These are phyloP conservation scores for Boletus semigastroideus DNA, from an alignment of 1,284 basidiomycete species.

Conservation along the genomic window DNA sequence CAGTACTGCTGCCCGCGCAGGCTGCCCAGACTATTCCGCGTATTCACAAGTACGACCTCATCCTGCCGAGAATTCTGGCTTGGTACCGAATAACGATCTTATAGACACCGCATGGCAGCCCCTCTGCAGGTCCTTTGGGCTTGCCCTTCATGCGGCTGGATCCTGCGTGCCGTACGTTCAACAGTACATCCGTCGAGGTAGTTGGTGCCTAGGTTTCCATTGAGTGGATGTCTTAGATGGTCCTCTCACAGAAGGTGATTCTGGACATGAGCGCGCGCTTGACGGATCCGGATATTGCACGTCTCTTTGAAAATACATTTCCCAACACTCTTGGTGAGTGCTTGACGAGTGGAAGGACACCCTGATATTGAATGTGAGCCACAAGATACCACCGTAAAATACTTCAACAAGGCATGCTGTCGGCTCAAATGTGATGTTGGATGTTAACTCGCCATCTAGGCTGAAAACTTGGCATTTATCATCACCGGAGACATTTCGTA, in stretches of 20 bases:
- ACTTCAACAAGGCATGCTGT: slow-evolving; percentile 54
- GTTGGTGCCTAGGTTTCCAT: slow-evolving; percentile 4
- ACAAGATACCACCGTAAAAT: slow-evolving; percentile 72
- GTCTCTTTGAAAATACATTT: slow-evolving; percentile 76
- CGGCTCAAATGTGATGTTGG: neutral
- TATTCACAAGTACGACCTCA: slow-evolving; percentile 53
- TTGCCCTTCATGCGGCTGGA: slow-evolving; percentile 71
- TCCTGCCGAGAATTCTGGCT: neutral
- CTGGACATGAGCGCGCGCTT: slow-evolving; percentile 65
- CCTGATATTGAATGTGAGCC: neutral
- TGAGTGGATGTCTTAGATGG: neutral
- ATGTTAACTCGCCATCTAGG: slow-evolving; percentile 31
- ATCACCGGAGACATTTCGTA: slow-evolving; percentile 79
- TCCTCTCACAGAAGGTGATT: slow-evolving; percentile 54
- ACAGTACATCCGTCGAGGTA: slow-evolving; percentile 71
- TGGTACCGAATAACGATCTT: neutral
- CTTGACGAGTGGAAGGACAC: neutral
- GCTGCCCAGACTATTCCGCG: slow-evolving; percentile 61
- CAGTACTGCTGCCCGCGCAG: slow-evolving; percentile 32
- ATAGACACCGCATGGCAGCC: slow-evolving; percentile 56
- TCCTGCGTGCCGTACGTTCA: slow-evolving; percentile 69
- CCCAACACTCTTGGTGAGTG: slow-evolving; percentile 69
- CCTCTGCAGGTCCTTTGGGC: slow-evolving; percentile 57
- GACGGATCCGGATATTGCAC: slow-evolving; percentile 71
- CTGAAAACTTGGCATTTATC: slow-evolving; percentile 71